Percentiles rank a stretch among this genome's conserved stretches.
phyloP scores from a whole-genome alignment of 2,329 filamentous ascomycete species.

The Fusarium robinianum region DNA sequence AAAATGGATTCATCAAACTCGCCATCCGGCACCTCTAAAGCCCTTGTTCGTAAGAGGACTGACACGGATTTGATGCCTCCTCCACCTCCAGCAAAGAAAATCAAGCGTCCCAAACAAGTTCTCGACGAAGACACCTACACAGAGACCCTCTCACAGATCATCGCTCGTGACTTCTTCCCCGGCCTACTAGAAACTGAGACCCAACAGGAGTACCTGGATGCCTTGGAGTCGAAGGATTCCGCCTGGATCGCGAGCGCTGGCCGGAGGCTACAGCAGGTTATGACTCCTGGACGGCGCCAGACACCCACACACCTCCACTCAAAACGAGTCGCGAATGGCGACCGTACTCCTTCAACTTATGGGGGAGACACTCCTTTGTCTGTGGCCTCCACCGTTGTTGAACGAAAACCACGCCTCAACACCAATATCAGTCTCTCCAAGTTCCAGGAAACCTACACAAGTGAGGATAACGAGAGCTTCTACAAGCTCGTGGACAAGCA shows the following conservation, averaged over 20 bases:
- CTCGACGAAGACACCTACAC: slow-evolving; percentile 95
- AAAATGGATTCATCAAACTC: slow-evolving; percentile 44
- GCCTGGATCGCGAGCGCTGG: slow-evolving; percentile 86
- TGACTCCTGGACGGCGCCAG: slow-evolving; percentile 70
- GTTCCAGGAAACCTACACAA: slow-evolving; percentile 93
- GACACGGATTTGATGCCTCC: slow-evolving; percentile 80
- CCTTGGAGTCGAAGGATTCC: slow-evolving; percentile 81
- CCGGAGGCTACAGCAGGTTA: slow-evolving; percentile 71
- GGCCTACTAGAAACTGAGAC: slow-evolving; percentile 83
- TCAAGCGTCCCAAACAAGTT: slow-evolving; percentile 85
- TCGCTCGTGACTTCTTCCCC: slow-evolving; percentile 95
- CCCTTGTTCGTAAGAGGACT: slow-evolving; percentile 70
- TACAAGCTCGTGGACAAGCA: slow-evolving; percentile 90
- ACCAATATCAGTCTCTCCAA: slow-evolving; percentile 78
- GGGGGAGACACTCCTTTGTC: slow-evolving; percentile 75
- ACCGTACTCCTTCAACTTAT: slow-evolving; percentile 67
- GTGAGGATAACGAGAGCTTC: slow-evolving; percentile 97
- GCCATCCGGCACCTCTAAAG: slow-evolving; percentile 49
- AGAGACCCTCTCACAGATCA: slow-evolving; percentile 87
- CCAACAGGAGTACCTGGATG: slow-evolving; percentile 90
- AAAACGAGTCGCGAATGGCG: slow-evolving; percentile 38
- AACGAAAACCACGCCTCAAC: slow-evolving; percentile 60
- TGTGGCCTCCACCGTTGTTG: slow-evolving; percentile 46
- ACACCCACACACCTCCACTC: slow-evolving; percentile 27
- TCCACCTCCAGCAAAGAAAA: slow-evolving; percentile 81